Base-by-base conservation (phyloP, 2,329 filamentous ascomycete species). In the Cercospora zeae-maydis region DNA sequence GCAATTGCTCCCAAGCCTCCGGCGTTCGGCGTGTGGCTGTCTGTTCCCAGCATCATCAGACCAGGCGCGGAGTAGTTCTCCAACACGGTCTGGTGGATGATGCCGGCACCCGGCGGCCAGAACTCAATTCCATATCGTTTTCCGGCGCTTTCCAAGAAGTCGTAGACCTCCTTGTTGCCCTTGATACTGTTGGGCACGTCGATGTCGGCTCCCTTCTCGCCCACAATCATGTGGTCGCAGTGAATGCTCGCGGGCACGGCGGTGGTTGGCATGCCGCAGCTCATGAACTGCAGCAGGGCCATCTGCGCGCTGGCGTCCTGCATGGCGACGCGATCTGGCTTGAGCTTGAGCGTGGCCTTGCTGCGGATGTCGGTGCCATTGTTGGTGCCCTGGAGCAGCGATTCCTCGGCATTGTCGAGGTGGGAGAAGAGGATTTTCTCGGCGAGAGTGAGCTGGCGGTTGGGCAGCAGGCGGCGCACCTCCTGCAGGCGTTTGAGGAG, bases 341-440 rank as follows among this genome's bases (percentile, higher is more conserved):
- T 96, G 77, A 99, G 89, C 82, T 96, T 96, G 78, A 99, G 84
- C 76, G 96, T 98, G 56, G 92, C 93, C 74, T 87, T 87, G 69
- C 93, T 93, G 45, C 95, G 87, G 66, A 99, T 89, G 73, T 89
- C 85, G 57, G 85, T 85, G 69, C 93, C 93, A 84, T 93, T 91
- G 77, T 91, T 85, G 55, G 93, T 97, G 73, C 87, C 86, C 58
- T 85, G 86, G 64, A 96, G 82, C 58, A 99, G 85, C 37, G 92
- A 93, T 76, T 96, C 92, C 78, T 96, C 93, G 6, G 88, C 86
- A 73, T 92, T 90, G 78, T 95, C 89, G 68, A 99, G 83, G 80
- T 99, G 95, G 72, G 93, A 92, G 82, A 98, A 99, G 63, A 99
- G 85, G 73, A 99, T 97, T 85, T 99, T 99, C 80, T 99, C 95